phyloP scores from a whole-genome alignment of 148 eudicot species.

The Fagopyrum tataricum region DNA sequence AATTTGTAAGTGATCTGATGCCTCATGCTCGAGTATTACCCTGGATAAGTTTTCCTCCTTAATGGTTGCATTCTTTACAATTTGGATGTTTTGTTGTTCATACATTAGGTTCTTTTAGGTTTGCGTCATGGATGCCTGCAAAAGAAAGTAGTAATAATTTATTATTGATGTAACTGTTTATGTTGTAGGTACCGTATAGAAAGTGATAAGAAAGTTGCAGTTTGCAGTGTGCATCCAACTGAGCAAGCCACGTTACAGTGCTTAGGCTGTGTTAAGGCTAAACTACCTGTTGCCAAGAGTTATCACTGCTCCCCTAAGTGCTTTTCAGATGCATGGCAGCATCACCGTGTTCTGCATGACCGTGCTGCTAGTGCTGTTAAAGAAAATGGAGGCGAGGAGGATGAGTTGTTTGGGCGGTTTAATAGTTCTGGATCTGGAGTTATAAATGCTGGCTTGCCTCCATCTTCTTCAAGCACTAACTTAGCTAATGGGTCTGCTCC shows the following conservation, averaged over 20 bases:
- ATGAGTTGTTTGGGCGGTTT: constrained; percentile 77
- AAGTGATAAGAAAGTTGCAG: constrained; percentile 84
- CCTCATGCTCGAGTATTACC: background rate
- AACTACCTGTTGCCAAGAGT: constrained; percentile 80
- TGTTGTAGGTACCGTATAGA: constrained; percentile 83
- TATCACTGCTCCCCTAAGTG: constrained; percentile 97
- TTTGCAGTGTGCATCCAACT: constrained; percentile 96
- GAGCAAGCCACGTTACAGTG: constrained; percentile 97
- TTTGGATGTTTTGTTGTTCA: background rate
- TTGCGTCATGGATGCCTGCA: background rate
- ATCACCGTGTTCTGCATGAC: constrained; percentile 93
- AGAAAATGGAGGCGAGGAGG: constrained; percentile 91
- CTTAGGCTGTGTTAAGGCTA: constrained; percentile 89
- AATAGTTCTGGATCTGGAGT: constrained; percentile 68
- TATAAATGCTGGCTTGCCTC: constrained; percentile 33
- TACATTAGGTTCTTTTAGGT: background rate
- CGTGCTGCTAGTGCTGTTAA: constrained; percentile 91
- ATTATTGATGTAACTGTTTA: constrained; percentile 4
- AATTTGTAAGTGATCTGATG: background rate
- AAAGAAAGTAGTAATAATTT: background rate
- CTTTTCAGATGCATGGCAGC: constrained; percentile 98
- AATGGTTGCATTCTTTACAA: background rate
- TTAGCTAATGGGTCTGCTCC: constrained; percentile 60
- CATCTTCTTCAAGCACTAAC: constrained; percentile 58
- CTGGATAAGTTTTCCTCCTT: background rate